Evolutionary conservation across 192 early-diverging fungal genomes (phyloP).

Genomic region (Linderina pennispora): DNA sequence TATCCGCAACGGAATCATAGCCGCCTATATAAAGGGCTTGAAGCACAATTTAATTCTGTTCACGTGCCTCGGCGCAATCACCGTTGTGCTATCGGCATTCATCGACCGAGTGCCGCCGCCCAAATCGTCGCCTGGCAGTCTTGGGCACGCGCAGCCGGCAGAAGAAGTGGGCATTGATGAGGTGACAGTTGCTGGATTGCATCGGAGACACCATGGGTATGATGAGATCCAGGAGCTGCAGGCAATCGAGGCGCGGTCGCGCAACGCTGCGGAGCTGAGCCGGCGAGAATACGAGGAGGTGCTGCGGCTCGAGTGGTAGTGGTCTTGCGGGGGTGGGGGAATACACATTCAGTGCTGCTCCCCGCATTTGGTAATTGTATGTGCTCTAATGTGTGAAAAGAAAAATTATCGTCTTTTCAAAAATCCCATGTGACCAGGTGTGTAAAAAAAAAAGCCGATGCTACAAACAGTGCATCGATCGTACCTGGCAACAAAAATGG

Average conservation of each 20-base stretch:
- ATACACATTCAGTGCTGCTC: no score
- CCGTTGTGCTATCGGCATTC: constrained; percentile 28
- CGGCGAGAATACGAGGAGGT: constrained; percentile 4
- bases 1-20: constrained; percentile 29
- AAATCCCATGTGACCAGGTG: no score
- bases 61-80: constrained; percentile 26
- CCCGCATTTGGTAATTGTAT: no score
- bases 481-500: no score
- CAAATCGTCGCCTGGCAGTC: constrained; percentile 33
- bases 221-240: background rate
- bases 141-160: no score
- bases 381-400: no score
- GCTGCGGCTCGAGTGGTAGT: constrained; percentile 4
- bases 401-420: no score
- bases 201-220: background rate
- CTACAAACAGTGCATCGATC: no score
- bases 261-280: constrained; percentile 5
- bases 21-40: constrained; percentile 39
- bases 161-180: no score
- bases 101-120: constrained; percentile 34
- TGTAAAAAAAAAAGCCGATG: no score
- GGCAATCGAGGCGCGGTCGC: background rate
- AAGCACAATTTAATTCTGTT: constrained; percentile 42
- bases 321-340: no score
- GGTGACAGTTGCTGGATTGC: background rate